Evolutionary conservation across 2,329 filamentous ascomycete genomes (phyloP), one percentile per base, ranked within the genome.

Genomic region (Leptoxyphium fumago): DNA sequence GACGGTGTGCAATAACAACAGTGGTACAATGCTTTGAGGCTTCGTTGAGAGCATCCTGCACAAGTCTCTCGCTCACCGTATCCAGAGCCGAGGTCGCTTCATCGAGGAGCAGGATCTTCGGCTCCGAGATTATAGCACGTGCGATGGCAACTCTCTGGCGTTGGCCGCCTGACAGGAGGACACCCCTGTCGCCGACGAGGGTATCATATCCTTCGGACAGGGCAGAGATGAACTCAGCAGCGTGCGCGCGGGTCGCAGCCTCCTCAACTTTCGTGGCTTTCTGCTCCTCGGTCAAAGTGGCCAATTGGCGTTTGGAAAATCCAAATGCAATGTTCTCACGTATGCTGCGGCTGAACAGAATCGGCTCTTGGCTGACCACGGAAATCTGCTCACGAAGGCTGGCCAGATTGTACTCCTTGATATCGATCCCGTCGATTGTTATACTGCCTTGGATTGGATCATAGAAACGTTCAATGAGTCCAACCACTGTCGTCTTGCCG

Each of bases 401-500:
- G 13, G 55, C 50, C 0, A 50, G 52, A 40, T 62, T 61, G 29
- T 56, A 51, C 1, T 59, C 49, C 4, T 43, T 43, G 9, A 63
- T 43, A 29, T 58, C 50, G 5, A 45, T 38, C 3, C 58, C 60
- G 43, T 63, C 61, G 9, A 64, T 47, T n/a, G 53, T 45, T 18
- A 64, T 59, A 0, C 50, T 41, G 1, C 61, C 61, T 8, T 49
- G 45, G 11, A 43, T 44, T 13, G 86, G 84, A 43, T 80, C 79
- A 61, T 95, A 95, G 64, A 95, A 95, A 40, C 89, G 77, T 29
- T 94, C 70, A 7, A 95, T 67, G 14, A 96, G 69, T 9, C 84
- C 84, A 2, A 84, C 85, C 38, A 95, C 88, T 0, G 88, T 96
- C 1, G 86, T 94, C 64, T 96, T 96, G 47, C 88, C 88, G 47